Base-by-base conservation (phyloP, 2,329 filamentous ascomycete species). In the Furcasterigmium furcatum region DNA sequence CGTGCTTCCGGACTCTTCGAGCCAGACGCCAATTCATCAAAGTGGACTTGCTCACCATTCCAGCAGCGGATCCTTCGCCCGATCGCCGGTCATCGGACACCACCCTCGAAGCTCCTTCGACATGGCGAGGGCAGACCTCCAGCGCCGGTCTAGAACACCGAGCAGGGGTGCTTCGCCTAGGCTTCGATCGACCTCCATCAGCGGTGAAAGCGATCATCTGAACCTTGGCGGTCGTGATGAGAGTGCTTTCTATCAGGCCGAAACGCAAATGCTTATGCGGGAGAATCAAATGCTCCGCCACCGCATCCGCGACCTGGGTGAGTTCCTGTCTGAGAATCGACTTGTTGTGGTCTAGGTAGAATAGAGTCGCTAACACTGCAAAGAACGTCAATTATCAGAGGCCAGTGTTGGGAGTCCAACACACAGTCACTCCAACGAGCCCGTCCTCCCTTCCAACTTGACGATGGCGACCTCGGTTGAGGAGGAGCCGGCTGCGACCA, bases 251-350 rank as follows among this genome's bases (percentile, higher is more conserved):
- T 91, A 91, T 57, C 87, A 91, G 62, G 87, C 87, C 5, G 88
- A 92, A 66, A 89, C 87, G 2, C 85, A 89, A 65, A 90, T 82
- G 67, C 66, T 92, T 56, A 78, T 83, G 19, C 75, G 88, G 21
- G 88, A 91, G 68, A 92, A 91, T 55, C 87, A 91, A 65, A 91
- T 92, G 87, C 70, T 92, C 43, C 82, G 85, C 50, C 77, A 84
- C 60, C 76, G 88, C 41, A 87, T 91, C 48, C 76, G 84, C 29
- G 87, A 91, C 57, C 68, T 91, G 13, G 86, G 85, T 87, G 67
- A 54, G 73, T 32, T 14, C 16, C 10, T 13, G 6, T 14, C n/a
- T n/a, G n/a, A n/a, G 9, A 29, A 36, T 4, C 5, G 13, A 20
- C 9, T 32, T 32, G 10, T n/a, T 4, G 21, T 32, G 19, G n/a